phyloP scores from a whole-genome alignment of 306 rosid species.

The Castanea sativa region DNA sequence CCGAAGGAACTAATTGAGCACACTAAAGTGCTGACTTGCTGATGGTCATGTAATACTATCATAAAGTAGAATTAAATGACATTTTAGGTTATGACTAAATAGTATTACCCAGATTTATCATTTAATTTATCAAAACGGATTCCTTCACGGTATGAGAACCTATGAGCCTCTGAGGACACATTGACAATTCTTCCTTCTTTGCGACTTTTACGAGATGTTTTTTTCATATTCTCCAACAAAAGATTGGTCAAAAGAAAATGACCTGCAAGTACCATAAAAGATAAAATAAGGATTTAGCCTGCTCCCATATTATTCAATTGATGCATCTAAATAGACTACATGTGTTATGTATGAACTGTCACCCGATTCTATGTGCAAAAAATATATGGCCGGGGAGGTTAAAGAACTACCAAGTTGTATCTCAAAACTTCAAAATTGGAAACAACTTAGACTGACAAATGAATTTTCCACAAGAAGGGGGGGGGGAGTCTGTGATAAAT shows the following conservation, averaged over 20 bases:
- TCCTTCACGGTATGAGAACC: constrained; percentile 60
- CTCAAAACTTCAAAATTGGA: not conserved
- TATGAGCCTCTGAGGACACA: constrained; percentile 75
- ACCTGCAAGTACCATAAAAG: constrained; percentile 43
- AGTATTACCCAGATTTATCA: constrained; percentile 58
- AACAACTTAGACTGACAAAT: constrained; percentile 9
- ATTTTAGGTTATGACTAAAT: constrained; percentile 4
- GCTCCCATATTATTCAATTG: constrained; percentile 2
- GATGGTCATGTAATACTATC: constrained; percentile 8
- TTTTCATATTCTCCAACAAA: constrained; percentile 75
- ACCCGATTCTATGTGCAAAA: constrained; percentile 5
- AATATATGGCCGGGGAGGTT: not conserved
- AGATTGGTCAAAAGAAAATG: constrained; percentile 87
- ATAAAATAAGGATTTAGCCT: not conserved
- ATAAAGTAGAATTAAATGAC: not conserved
- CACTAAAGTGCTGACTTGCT: constrained; percentile 1
- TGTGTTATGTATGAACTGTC: not conserved
- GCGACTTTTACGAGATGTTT: constrained; percentile 53
- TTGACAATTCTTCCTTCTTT: constrained; percentile 82
- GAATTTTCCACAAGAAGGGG: not conserved
- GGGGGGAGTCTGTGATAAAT: not conserved
- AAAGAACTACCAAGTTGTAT: not conserved
- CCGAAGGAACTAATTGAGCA: not conserved
- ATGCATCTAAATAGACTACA: not conserved
- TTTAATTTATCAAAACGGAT: constrained; percentile 61